phyloP scores from a whole-genome alignment of 768 basidiomycete genomes.

The Vararia minispora region DNA sequence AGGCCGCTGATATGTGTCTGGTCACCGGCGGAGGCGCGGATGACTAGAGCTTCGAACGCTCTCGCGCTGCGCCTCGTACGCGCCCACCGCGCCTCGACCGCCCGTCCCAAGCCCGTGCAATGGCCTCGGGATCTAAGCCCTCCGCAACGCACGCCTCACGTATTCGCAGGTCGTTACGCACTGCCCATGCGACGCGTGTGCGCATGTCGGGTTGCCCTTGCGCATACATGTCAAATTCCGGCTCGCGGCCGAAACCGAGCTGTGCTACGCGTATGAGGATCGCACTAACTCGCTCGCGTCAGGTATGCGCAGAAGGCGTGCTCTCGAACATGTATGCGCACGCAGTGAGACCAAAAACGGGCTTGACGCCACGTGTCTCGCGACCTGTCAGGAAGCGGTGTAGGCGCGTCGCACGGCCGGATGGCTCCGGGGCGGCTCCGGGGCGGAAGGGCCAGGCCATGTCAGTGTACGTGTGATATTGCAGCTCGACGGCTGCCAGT shows the following conservation, averaged over 20 bases:
- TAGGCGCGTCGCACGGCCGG: constrained; percentile 28
- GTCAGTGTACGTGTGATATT: constrained; percentile 60
- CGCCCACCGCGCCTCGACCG: constrained; percentile 3
- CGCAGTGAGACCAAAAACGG: constrained; percentile 85
- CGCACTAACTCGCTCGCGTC: constrained; percentile 21
- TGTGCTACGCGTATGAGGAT: constrained; percentile 41
- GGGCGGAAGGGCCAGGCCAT: constrained; percentile 32
- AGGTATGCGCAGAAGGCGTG: background rate
- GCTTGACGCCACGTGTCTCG: constrained; percentile 76
- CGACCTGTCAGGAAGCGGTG: constrained; percentile 82
- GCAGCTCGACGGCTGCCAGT: constrained; percentile 27
- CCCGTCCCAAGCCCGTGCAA: constrained; percentile 9
- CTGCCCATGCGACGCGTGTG: constrained; percentile 32
- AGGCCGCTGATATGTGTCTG: too few relatives aligned
- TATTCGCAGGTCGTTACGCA: constrained; percentile 19
- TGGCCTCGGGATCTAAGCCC: constrained; percentile 16
- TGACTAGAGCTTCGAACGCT: too few relatives aligned
- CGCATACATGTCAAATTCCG: constrained; percentile 35
- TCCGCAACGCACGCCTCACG: constrained; percentile 18
- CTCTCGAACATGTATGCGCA: constrained; percentile 27
- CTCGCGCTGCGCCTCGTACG: too few relatives aligned
- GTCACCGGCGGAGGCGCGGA: too few relatives aligned
- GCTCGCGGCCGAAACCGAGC: constrained; percentile 34
- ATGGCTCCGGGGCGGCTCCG: constrained; percentile 6
- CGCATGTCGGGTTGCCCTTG: constrained; percentile 28